These are phyloP conservation scores for Corylus americana DNA, from an alignment of 306 rosid genomes.

Conservation along the genomic window DNA sequence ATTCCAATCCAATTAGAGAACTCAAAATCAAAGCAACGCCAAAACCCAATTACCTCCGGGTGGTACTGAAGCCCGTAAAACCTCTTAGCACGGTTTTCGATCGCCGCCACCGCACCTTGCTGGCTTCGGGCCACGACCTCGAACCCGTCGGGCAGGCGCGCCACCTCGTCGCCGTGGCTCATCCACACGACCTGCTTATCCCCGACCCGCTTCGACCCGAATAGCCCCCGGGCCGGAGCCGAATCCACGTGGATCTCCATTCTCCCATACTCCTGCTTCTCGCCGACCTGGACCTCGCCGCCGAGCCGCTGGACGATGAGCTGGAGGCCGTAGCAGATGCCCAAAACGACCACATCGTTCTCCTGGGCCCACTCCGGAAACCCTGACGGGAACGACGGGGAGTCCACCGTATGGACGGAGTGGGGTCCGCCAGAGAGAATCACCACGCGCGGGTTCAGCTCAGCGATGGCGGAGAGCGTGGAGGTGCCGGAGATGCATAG, in stretches of 20 bases:
- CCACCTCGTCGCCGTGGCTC: constrained; percentile 97
- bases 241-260: constrained; percentile 72
- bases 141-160: constrained; percentile 61
- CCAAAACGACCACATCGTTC: constrained; percentile 63
- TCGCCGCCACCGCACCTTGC: constrained; percentile 78
- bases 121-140: constrained; percentile 72
- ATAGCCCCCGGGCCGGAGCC: constrained; percentile 42
- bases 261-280: constrained; percentile 85
- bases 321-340: constrained; percentile 93
- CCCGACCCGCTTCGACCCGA: constrained; percentile 45
- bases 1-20: background rate
- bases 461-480: constrained; percentile 59
- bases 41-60: constrained; percentile 66
- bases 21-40: background rate
- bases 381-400: constrained; percentile 75
- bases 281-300: constrained; percentile 70
- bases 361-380: constrained; percentile 77
- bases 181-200: constrained; percentile 74
- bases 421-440: constrained; percentile 98
- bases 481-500: constrained; percentile 88
- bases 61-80: constrained; percentile 91
- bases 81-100: constrained; percentile 53
- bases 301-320: constrained; percentile 83
- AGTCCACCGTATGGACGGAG: constrained; percentile 76
- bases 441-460: constrained; percentile 70